These are phyloP conservation scores for Trametes sp. DNA, from an alignment of 1,284 basidiomycete species.

Conservation along the genomic window DNA sequence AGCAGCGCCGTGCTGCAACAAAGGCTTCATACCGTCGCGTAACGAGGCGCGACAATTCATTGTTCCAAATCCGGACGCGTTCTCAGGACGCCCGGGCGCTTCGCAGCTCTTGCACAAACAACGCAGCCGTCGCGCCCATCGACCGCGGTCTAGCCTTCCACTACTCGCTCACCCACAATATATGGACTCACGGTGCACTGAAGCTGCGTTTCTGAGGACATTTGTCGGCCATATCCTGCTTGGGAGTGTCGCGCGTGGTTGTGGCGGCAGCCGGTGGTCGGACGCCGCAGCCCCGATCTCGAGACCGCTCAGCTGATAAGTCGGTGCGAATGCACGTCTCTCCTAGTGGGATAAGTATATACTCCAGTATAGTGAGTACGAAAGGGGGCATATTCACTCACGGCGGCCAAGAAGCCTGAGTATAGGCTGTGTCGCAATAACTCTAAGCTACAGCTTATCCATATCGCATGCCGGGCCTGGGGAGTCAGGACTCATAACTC, in stretches of 20 bases:
- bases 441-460: too few relatives aligned
- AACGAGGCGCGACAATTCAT: slow-evolving; percentile 26
- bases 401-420: too few relatives aligned
- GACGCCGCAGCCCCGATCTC: background rate
- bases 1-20: slow-evolving; percentile 24
- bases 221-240: too few relatives aligned
- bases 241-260: too few relatives aligned
- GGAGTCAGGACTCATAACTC: too few relatives aligned
- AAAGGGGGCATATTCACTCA: too few relatives aligned
- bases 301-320: background rate
- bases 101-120: slow-evolving; percentile 2
- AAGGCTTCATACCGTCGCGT: slow-evolving; percentile 20
- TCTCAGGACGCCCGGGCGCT: background rate
- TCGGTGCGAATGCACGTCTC: background rate
- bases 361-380: background rate
- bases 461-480: too few relatives aligned
- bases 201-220: background rate
- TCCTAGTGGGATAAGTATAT: background rate
- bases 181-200: too few relatives aligned
- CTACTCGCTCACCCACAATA: background rate
- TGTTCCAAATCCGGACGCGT: slow-evolving; percentile 22
- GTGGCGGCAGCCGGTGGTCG: too few relatives aligned
- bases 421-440: too few relatives aligned
- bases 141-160: background rate
- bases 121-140: background rate